Conservation (phyloP, 2,329 filamentous ascomycete genomes). For the Fusarium nanum region DNA sequence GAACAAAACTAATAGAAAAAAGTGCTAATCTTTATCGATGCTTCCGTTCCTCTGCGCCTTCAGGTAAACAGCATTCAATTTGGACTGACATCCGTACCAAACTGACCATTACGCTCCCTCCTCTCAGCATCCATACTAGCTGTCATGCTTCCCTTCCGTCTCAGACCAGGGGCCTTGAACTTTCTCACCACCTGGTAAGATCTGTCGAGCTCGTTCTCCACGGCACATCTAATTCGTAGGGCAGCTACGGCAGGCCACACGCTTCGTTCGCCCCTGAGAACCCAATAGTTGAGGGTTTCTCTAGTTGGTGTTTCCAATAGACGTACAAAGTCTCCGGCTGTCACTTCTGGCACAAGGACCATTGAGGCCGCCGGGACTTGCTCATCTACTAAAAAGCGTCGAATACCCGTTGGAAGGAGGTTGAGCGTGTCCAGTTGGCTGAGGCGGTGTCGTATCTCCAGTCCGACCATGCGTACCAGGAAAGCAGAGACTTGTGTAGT, state of each 20-base stretch:
- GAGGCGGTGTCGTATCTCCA: slow-evolving; percentile 84
- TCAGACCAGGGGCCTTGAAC: slow-evolving; percentile 64
- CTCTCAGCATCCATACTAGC: slow-evolving; percentile 43
- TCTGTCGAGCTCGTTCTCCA: slow-evolving; percentile 88
- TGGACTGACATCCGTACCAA: slow-evolving; percentile 21
- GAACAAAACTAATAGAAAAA: background rate
- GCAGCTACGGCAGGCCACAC: slow-evolving; percentile 92
- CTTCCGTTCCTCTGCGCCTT: slow-evolving; percentile 2
- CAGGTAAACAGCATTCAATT: slow-evolving; percentile 18
- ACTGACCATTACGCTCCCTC: slow-evolving; percentile 26
- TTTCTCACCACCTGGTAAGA: slow-evolving; percentile 84
- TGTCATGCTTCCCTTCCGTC: slow-evolving; percentile 59
- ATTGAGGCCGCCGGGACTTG: slow-evolving; percentile 81
- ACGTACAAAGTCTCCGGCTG: slow-evolving; percentile 76
- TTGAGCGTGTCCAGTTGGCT: slow-evolving; percentile 83
- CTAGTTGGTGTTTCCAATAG: slow-evolving; percentile 86
- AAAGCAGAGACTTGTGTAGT: slow-evolving; percentile 68
- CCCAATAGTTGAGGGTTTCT: slow-evolving; percentile 85
- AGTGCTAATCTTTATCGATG: slow-evolving; percentile 9
- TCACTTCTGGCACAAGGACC: slow-evolving; percentile 84
- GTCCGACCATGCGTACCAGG: slow-evolving; percentile 74
- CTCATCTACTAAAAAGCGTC: slow-evolving; percentile 85
- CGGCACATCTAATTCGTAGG: slow-evolving; percentile 81
- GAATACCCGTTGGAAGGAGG: slow-evolving; percentile 74
- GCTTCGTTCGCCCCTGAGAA: slow-evolving; percentile 82